These are phyloP conservation scores for Sporothrix protearum DNA, from an alignment of 2,329 filamentous ascomycete genomes.

Conservation along the genomic window DNA sequence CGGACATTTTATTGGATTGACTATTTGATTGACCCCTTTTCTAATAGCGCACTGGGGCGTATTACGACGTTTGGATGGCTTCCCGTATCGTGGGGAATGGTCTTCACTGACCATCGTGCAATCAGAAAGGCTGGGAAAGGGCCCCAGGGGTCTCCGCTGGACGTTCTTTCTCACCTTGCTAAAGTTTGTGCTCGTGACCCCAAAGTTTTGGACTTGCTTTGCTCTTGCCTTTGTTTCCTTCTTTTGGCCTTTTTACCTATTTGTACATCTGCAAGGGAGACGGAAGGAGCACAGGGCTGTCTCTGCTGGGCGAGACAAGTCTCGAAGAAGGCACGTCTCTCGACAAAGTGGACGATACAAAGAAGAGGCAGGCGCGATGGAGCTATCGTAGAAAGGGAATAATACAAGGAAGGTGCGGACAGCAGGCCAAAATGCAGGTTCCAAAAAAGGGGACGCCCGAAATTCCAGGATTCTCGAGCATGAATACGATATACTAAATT, in stretches of 20 bases:
- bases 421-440: not conserved
- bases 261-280: not conserved
- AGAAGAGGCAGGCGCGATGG: not conserved
- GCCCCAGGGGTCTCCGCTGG: not conserved
- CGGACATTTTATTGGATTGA: not conserved
- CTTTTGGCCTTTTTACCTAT: too few species aligned
- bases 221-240: not conserved
- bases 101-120: not conserved
- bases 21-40: not conserved
- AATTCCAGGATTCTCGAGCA: not conserved
- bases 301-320: constrained; percentile 3
- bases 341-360: not conserved
- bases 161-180: not conserved
- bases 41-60: not conserved
- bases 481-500: not conserved
- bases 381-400: not conserved
- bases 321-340: not conserved
- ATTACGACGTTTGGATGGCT: not conserved
- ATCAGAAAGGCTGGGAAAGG: constrained; percentile 6
- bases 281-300: not conserved
- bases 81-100: not conserved
- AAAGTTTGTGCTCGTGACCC: not conserved
- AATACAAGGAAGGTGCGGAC: not conserved
- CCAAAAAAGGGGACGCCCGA: not conserved
- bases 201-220: not conserved